phyloP scores from a whole-genome alignment of 108 stramenopile species.

The Nitzschia sp. region DNA sequence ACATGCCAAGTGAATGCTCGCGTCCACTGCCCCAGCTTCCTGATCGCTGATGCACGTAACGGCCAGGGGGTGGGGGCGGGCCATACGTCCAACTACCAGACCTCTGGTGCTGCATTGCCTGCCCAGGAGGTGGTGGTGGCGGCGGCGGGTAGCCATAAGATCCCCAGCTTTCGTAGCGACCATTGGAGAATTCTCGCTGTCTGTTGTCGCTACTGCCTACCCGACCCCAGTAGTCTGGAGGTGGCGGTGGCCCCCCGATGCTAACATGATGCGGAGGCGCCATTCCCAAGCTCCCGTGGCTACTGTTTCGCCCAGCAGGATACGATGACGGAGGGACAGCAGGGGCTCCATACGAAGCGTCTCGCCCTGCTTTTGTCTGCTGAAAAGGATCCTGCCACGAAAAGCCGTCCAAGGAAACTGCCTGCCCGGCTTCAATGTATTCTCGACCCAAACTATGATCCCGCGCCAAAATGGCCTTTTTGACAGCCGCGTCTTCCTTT shows the following conservation, averaged over 20 bases:
- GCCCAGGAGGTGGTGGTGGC: constrained; percentile 26
- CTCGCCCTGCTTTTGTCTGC: constrained; percentile 13
- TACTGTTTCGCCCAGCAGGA: constrained; percentile 27
- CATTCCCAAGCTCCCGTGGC: constrained; percentile 42
- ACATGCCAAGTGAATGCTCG: constrained; percentile 36
- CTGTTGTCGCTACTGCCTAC: constrained; percentile 18
- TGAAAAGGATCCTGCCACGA: constrained; percentile 69
- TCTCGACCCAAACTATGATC: constrained; percentile 76
- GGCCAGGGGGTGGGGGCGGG: constrained; percentile 20
- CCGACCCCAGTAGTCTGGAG: constrained; percentile 39
- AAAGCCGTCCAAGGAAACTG: constrained; percentile 68
- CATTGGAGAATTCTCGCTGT: constrained; percentile 27
- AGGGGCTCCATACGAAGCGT: constrained; percentile 5
- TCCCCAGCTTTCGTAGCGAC: constrained; percentile 48
- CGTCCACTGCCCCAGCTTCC: constrained; percentile 32
- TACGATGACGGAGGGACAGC: not conserved
- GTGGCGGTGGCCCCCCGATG: constrained; percentile 34
- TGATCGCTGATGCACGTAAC: constrained; percentile 33
- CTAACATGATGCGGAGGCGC: constrained; percentile 36
- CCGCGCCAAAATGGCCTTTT: constrained; percentile 55
- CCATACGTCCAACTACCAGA: constrained; percentile 41
- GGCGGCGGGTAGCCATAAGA: not conserved
- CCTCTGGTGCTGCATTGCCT: constrained; percentile 27
- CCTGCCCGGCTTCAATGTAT: constrained; percentile 46
- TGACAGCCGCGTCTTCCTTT: constrained; percentile 28